Evolutionary conservation across 371 early-diverging fungal species (phyloP).

Genomic region (Rhizopus arrhizus): DNA sequence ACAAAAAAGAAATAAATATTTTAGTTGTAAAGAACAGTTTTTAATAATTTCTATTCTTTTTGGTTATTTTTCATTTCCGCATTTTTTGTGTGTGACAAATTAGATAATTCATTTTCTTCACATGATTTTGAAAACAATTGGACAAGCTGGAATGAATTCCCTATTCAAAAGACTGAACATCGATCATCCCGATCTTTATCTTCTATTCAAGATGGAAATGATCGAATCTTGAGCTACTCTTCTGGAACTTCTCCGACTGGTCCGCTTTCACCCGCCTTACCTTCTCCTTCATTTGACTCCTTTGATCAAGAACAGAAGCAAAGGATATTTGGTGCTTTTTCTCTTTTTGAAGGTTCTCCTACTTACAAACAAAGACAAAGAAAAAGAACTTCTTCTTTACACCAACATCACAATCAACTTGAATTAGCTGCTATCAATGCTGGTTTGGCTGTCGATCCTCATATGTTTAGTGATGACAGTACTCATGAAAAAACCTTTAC

Average conservation of each 20-base stretch:
- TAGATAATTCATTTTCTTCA: slow-evolving; percentile 11
- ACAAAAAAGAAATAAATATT: neutral
- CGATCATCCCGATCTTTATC: neutral
- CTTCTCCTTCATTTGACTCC: neutral
- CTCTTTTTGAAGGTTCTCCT: slow-evolving; percentile 66
- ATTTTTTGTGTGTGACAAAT: neutral
- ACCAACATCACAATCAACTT: slow-evolving; percentile 10
- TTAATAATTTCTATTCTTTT: slow-evolving; percentile 11
- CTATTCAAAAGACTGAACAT: neutral
- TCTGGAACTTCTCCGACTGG: neutral
- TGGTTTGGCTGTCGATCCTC: slow-evolving; percentile 12
- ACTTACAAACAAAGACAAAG: slow-evolving; percentile 70
- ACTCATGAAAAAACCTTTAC: slow-evolving; percentile 16
- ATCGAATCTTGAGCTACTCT: neutral
- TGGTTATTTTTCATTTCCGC: neutral
- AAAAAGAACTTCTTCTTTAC: slow-evolving; percentile 49
- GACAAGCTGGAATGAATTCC: neutral
- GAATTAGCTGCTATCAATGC: slow-evolving; percentile 20
- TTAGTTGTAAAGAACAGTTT: neutral
- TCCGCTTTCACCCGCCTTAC: neutral
- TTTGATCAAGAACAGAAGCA: slow-evolving; percentile 18
- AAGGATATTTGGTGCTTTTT: slow-evolving; percentile 56
- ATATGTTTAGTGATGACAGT: slow-evolving; percentile 3
- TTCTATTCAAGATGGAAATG: neutral
- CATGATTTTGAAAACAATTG: slow-evolving; percentile 7